Percentiles rank a stretch among this genome's conserved stretches.
phyloP scores from a whole-genome alignment of 352 stramenopile genomes.

The Thalassiosira exigua region DNA sequence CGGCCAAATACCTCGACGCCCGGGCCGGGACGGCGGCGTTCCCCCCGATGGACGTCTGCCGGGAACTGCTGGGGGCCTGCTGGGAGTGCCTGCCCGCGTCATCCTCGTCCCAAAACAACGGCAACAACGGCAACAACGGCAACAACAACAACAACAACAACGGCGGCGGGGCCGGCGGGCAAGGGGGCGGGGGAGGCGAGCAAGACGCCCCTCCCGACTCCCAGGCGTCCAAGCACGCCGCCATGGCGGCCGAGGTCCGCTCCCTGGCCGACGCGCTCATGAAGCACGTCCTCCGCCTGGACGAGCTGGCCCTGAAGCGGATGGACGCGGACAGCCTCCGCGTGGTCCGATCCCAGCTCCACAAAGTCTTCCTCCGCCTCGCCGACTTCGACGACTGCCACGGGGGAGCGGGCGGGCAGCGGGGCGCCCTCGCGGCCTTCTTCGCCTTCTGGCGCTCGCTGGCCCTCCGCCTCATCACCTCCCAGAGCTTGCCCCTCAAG shows the following conservation, averaged over 20 bases:
- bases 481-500: conserved; percentile 90
- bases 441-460: conserved; percentile 75
- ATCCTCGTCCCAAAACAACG: background rate
- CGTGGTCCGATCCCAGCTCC: conserved; percentile 57
- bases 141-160: conserved; percentile 14
- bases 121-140: background rate
- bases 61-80: conserved; percentile 52
- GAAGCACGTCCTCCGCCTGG: conserved; percentile 61
- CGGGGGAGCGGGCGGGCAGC: background rate
- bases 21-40: conserved; percentile 40
- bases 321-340: conserved; percentile 64
- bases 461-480: conserved; percentile 86
- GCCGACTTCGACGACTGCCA: background rate
- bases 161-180: background rate
- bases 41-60: conserved; percentile 54
- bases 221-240: conserved; percentile 29
- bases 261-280: conserved; percentile 60
- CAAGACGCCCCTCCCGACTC: background rate
- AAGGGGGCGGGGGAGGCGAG: background rate
- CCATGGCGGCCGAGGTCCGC: conserved; percentile 5
- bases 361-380: conserved; percentile 67
- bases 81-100: conserved; percentile 36
- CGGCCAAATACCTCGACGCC: conserved; percentile 62
- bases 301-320: conserved; percentile 73
- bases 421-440: conserved; percentile 6